Conservation (phyloP, 2,329 filamentous ascomycete genomes). For the Dryadomyces quercivorus region DNA sequence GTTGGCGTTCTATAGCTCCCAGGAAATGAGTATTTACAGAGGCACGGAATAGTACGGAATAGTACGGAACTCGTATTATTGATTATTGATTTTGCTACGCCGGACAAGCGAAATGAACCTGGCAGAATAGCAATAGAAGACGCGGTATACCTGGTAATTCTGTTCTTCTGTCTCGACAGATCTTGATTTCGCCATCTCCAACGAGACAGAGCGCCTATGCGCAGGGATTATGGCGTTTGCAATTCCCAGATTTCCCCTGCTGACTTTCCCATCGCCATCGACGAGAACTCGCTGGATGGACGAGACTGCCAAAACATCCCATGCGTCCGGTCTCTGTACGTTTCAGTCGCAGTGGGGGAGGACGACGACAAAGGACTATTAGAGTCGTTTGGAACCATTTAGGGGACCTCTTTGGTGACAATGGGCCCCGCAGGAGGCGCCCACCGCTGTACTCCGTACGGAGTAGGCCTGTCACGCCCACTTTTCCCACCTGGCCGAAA, state of each 20-base stretch:
- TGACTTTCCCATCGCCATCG: neutral
- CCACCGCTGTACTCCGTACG: neutral
- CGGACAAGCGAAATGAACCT: neutral
- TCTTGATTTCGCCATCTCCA: no score
- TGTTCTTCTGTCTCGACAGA: no score
- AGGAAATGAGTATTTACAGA: no score
- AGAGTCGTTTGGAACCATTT: neutral
- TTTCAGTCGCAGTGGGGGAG: neutral
- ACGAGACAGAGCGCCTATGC: no score
- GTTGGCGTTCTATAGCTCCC: no score
- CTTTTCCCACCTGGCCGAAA: neutral
- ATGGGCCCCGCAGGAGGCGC: neutral
- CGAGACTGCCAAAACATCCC: neutral
- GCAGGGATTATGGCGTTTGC: no score
- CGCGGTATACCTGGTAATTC: no score
- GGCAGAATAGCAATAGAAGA: neutral
- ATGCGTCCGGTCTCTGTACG: neutral
- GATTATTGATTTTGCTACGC: no score
- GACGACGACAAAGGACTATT: neutral
- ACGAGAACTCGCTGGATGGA: neutral
- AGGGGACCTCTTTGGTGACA: neutral
- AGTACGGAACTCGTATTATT: no score
- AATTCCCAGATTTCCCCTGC: neutral
- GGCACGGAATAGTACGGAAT: no score
- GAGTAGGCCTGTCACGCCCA: neutral